Evolutionary conservation across 2,329 filamentous ascomycete genomes (phyloP), one percentile per base, ranked within the genome.

Genomic region (Stenocarpella maydis): DNA sequence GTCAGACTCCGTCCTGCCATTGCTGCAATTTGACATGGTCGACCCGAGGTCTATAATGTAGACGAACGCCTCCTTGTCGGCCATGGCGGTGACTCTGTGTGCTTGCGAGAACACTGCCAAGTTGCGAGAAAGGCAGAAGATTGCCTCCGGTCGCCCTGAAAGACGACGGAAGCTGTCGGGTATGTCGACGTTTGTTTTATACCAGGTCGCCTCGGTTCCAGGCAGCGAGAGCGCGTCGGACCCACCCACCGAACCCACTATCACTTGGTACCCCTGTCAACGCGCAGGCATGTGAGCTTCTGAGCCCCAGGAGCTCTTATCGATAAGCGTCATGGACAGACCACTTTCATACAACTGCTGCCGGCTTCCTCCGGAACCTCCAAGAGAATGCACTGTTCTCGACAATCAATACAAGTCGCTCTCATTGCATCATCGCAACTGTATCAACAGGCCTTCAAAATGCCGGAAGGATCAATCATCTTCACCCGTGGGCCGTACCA

Each of bases 41-140:
- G 83, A 85, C 69, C 94, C 95, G 28, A 98, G 84, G 81, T 99
- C 96, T 71, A 99, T 82, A 74, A 99, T 91, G 80, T 96, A 99
- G 52, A 98, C 88, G 0, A 92, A 96, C 10, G 94, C 94, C 83
- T 98, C 94, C 79, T 99, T 99, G 72, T 92, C 90, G 14, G 94
- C 92, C 95, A 98, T 98, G 67, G 70, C 84, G 74, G 71, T 24
- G 31, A 24, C 49, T 43, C 9, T 60, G 53, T 43, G 41, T 52
- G 19, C 65, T 67, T 65, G 49, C 31, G 41, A 52, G 31, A 41
- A 24, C 17, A 17, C 19, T n/a, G n/a, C 19, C 3, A 17, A 26
- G 17, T 53, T 55, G n/a, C 15, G 8, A 17, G 39, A 41, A 8
- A 39, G 2, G 12, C 28, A n/a, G 15, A 19, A 43, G n/a, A 15